Evolutionary conservation across 345 rosid species (phyloP), one percentile per base, ranked within the genome.

Genomic region (Populus simonii): DNA sequence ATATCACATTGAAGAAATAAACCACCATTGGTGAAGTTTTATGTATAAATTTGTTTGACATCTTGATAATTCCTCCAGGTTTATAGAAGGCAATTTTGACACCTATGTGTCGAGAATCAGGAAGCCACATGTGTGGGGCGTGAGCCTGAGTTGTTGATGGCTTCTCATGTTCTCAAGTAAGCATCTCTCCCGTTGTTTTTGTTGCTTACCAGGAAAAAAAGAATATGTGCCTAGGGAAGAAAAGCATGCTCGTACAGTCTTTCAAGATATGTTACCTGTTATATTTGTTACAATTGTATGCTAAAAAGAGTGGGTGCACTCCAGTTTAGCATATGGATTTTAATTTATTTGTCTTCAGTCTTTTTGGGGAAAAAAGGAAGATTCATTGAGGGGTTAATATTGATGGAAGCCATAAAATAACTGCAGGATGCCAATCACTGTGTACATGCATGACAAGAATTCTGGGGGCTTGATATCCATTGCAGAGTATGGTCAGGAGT

Each of bases 121-220:
- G 86, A 86, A 92, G 89, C 94, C 97, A 25, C 93, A 92, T 53
- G 91, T 92, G 47, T 96, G 99, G 99, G 99, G 99, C 65, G 99
- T 78, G 99, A 96, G 82, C 99, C 98, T 29, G 98, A 96, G 81
- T 86, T 96, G 87, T 86, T 96, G 86, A 92, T 96, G 91, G 94
- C 98, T 76, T 96, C 99, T 15, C 97, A 91, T 80, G 99, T 96
- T 80, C 98, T 93, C 68, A 81, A 76, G 99, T 96, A 83, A 83
- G 74, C 45, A 27, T 7, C 39, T 74, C 75, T 68, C 72, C 75
- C 68, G 61, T 17, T 29, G 8, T 15, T 8, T 41, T 7, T 18
- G 3, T 27, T 25, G 4, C 33, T 70, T 3, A 1, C 25, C 15
- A 57, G 63, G 27, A n/a, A 57, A 57, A 8, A 57, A 55, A 55